Base-by-base conservation (phyloP, 1,139 yeast genomes). In the Geotrichum armillariae region DNA sequence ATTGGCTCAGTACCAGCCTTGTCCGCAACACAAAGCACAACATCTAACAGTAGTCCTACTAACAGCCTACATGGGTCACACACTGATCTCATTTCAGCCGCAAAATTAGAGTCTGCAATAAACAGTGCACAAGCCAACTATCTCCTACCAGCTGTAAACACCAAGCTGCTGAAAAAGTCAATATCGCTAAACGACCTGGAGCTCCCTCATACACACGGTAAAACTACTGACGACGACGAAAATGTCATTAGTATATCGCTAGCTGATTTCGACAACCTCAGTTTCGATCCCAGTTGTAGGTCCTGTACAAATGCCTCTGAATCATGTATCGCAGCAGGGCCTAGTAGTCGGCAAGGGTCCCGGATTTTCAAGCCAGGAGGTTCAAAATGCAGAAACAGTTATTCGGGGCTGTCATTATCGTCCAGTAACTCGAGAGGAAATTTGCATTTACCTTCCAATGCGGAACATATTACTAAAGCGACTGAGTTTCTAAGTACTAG, bases 251-350 rank as follows among this genome's bases (percentile, higher is more conserved):
- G 38, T 32, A 33, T 41, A 4, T 25, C 35, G 20, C 29, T 41
- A 22, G 45, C 45, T 7, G 45, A 41, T 22, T 32, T 41, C 21
- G 45, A 41, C 38, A 17, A 41, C n/a, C 16, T 29, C 17, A 11
- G 43, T 12, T 21, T 22, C 34, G 34, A 31, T 5, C 12, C 7
- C 16, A 11, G 16, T 8, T 31, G 34, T 14, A 9, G 34, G 5
- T 11, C 16, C 14, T 8, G 16, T n/a, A 11, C 7, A 25, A 31
- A 31, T 11, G 34, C 34, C 16, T 9, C 34, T 8, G 16, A 31
- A 11, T 8, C 12, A 9, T 11, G 6, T 8, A 31, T 31, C 34
- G 5, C 12, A 14, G 12, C 34, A 5, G 16, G 34, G 5, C 34
- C 12, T 5, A 31, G 16, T 31, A 31, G 34, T 31, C 34, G 7